These are phyloP conservation scores for Russula abietina DNA, from an alignment of 768 basidiomycete species.

Conservation along the genomic window DNA sequence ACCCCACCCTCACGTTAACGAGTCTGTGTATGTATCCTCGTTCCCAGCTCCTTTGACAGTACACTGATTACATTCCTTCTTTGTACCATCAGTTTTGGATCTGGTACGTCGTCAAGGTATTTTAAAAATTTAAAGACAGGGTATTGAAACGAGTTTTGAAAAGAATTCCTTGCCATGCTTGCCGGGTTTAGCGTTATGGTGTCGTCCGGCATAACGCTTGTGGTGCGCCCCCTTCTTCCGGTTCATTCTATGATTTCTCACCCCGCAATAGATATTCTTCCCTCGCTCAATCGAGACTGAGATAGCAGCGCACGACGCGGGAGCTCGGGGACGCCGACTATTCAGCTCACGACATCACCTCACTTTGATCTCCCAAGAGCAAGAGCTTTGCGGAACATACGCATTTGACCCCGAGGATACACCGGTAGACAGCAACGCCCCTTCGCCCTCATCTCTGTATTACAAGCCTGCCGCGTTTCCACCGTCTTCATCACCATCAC, in stretches of 20 bases:
- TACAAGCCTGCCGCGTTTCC: background rate
- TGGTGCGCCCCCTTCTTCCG: slow-evolving; percentile 10
- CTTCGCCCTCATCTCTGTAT: background rate
- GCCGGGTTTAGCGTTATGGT: slow-evolving; percentile 19
- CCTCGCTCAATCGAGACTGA: slow-evolving; percentile 24
- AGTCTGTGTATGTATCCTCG: slow-evolving; percentile 39
- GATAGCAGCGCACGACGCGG: slow-evolving; percentile 14
- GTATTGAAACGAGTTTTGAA: background rate
- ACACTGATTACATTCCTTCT: background rate
- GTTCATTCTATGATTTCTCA: background rate
- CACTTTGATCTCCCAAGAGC: slow-evolving; percentile 21
- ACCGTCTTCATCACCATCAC: background rate
- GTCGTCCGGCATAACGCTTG: slow-evolving; percentile 24
- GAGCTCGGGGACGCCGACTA: slow-evolving; percentile 7
- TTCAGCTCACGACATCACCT: slow-evolving; percentile 13
- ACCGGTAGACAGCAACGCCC: background rate
- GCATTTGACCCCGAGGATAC: slow-evolving; percentile 13
- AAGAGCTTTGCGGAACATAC: slow-evolving; percentile 23
- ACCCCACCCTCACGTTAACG: slow-evolving; percentile 58
- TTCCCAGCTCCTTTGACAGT: no score
- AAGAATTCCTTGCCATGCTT: slow-evolving; percentile 22
- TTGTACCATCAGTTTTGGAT: background rate
- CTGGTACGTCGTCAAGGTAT: slow-evolving; percentile 2
- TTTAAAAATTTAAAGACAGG: background rate
- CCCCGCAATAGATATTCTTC: slow-evolving; percentile 23